A percentile compares a stretch with the other conserved stretches of the same genome.
phyloP scores from a whole-genome alignment of 208 protist genomes.

The Acanthamoeba healyi region DNA sequence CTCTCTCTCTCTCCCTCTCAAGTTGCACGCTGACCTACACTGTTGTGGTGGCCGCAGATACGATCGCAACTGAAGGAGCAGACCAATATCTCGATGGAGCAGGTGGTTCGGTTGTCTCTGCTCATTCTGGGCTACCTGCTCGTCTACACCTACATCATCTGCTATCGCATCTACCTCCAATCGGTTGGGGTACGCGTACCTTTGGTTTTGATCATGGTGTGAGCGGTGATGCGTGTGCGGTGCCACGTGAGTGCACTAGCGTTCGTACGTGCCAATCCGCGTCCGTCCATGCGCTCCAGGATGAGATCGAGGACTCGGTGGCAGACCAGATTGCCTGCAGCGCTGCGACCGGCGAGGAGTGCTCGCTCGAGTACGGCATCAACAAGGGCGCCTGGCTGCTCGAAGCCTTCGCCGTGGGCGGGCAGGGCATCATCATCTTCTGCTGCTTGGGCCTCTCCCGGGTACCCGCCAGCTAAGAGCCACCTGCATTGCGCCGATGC shows the following conservation, averaged over 20 bases:
- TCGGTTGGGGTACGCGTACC: not conserved
- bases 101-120: not conserved
- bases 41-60: too few species aligned
- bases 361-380: not conserved
- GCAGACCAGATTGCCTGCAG: not conserved
- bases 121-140: constrained; percentile 25
- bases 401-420: not conserved
- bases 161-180: constrained; percentile 51
- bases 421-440: constrained; percentile 29
- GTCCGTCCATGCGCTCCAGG: not conserved
- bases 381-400: not conserved
- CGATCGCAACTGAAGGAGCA: not conserved
- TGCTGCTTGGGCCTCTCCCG: not conserved
- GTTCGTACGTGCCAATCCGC: not conserved
- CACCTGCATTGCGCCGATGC: not conserved
- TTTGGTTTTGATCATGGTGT: not conserved
- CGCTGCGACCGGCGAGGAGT: not conserved
- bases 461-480: not conserved
- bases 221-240: too few species aligned
- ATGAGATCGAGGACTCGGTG: not conserved
- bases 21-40: not conserved
- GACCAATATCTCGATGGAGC: not conserved
- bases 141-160: constrained; percentile 28
- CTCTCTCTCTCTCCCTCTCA: too few species aligned
- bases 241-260: too few species aligned